Percentiles rank a stretch among this genome's conserved stretches.
phyloP scores from a whole-genome alignment of 1,139 yeast species.

The Pichia sp. region DNA sequence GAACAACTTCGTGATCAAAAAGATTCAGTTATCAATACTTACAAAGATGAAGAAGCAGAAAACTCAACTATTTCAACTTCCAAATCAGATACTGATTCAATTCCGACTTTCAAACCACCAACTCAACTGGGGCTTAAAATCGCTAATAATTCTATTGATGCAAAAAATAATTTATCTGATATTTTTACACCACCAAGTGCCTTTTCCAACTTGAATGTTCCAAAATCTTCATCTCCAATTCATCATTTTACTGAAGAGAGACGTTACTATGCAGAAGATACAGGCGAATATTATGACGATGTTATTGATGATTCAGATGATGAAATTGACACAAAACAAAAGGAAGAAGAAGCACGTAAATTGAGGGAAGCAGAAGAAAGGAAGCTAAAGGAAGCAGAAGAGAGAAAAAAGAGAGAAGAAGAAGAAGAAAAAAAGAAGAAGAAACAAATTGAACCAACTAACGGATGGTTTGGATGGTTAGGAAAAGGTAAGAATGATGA shows the following conservation, averaged over 20 bases:
- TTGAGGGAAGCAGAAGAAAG: conserved; percentile 17
- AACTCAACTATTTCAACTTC: background rate
- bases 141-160: background rate
- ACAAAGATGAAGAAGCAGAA: background rate
- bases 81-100: background rate
- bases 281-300: conserved; percentile 38
- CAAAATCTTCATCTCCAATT: conserved; percentile 18
- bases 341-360: conserved; percentile 20
- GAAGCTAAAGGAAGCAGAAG: conserved; percentile 20
- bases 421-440: conserved; percentile 9
- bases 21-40: background rate
- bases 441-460: conserved; percentile 6
- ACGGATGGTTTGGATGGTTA: conserved; percentile 50
- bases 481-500: conserved; percentile 36
- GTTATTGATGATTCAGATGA: conserved; percentile 38
- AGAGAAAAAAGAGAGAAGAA: conserved; percentile 14
- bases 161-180: background rate
- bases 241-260: conserved; percentile 23
- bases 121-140: conserved; percentile 16
- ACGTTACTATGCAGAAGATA: conserved; percentile 25
- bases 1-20: background rate
- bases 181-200: conserved; percentile 25
- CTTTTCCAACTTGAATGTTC: background rate
- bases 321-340: conserved; percentile 24
- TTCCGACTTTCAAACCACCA: conserved; percentile 16